Base-by-base conservation (phyloP, 805 yeast species). In the Metschnikowia chrysomelidarum region DNA sequence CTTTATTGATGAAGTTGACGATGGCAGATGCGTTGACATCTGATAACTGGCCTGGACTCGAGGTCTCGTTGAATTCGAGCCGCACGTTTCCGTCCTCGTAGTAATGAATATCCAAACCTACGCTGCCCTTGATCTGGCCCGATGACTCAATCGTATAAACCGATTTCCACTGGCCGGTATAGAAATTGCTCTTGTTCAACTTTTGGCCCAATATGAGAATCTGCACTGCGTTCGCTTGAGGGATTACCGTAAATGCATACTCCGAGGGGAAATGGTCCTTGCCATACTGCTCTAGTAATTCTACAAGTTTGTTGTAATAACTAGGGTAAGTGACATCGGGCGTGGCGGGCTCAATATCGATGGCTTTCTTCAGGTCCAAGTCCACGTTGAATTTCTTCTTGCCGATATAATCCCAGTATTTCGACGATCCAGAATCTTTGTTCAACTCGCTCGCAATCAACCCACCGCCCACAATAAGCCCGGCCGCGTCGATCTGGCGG, bases 1-100 rank as follows among this genome's bases (percentile, higher is more conserved):
- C 53, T 19, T 57, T 57, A 34, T 69, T 64, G 44, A 87, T 82
- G 24, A 65, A 56, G 38, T 71, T 61, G 23, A 78, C 60, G 31
- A 67, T 58, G 4, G 44, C 46, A 5, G 54, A 47, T 3, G 63
- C 60, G 26, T 40, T 42, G 3, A 61, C 51, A 3, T 55, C 57
- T 2, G 38, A 37, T 2, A 48, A 36, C 15, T 58, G 7, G 7
- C 20, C 18, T 22, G 33, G 62, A 5, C 49, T 50, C 1, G 73
- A 47, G 4, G 51, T 49, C 39, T 67, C 69, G 7, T 59, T 57
- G 26, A 56, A 64, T 42, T 75, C 78, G 51, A 93, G 74, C 34
- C 91, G 73, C 13, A 91, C 98, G 53, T 91, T 91, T 19, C 98
- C 98, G 49, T 91, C 98, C 62, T 91, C 98, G 57, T 76, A 93